Percentiles rank a stretch among this genome's conserved stretches.
Evolutionary conservation across 164 flowering plant genomes (phyloP).

Genomic region (Stephania cephalantha): DNA sequence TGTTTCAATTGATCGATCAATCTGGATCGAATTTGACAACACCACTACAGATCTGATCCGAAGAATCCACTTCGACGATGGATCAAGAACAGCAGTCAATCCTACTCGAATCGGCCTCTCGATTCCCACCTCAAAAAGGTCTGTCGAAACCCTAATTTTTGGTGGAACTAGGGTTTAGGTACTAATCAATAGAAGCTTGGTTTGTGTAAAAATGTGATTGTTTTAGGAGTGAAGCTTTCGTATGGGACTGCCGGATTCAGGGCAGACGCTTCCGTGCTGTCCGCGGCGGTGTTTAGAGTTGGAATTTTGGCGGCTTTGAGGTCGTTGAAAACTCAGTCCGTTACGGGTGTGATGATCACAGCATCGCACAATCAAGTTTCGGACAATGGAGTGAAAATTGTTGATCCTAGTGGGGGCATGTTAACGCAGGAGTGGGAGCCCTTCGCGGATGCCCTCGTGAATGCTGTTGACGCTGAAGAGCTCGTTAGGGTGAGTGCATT

Average conservation of each 20-base stretch:
- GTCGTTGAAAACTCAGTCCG: constrained; percentile 54
- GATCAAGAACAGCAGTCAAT: constrained; percentile 41
- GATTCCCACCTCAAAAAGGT: constrained; percentile 55
- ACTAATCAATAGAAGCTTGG: not conserved
- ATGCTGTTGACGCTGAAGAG: constrained; percentile 42
- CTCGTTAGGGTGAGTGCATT: constrained; percentile 43
- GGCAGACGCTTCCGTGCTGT: constrained; percentile 67
- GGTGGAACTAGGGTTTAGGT: not conserved
- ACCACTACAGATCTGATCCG: too few species aligned
- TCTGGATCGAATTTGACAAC: too few species aligned
- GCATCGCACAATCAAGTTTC: constrained; percentile 84
- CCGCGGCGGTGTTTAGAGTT: constrained; percentile 64
- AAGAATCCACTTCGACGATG: constrained; percentile 26
- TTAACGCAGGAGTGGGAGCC: constrained; percentile 91
- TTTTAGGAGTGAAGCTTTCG: constrained; percentile 56
- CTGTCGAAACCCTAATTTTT: not conserved
- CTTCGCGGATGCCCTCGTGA: constrained; percentile 76
- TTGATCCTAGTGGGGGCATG: constrained; percentile 89
- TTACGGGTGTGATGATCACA: constrained; percentile 83
- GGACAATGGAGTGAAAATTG: constrained; percentile 84
- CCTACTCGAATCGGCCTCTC: constrained; percentile 42
- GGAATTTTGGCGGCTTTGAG: constrained; percentile 77
- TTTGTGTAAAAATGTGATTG: not conserved
- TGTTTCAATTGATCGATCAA: too few species aligned
- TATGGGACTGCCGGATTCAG: constrained; percentile 94